Evolutionary conservation across 2,329 filamentous ascomycete genomes (phyloP), one percentile per base, ranked within the genome.

Genomic region (Xylariales sp.): DNA sequence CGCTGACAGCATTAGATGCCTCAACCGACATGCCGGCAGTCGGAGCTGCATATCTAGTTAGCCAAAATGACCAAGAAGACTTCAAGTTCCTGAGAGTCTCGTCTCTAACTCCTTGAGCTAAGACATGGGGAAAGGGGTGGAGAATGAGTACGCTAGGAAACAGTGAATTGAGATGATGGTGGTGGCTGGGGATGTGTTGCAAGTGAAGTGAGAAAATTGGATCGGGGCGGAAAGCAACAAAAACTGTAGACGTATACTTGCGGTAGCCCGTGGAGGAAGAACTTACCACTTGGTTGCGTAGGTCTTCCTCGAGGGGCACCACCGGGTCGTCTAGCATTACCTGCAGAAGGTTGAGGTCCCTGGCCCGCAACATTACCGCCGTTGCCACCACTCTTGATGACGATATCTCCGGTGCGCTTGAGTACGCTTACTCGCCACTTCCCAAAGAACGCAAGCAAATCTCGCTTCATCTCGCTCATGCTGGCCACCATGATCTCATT

Each of bases 381-480:
- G 21, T 51, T 44, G 49, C 57, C 43, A 48, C 56, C 40, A 44
- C 75, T 71, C 39, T 66, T 71, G 46, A 77, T 69, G 31, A 74
- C 72, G 14, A 89, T 73, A 25, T 93, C 84, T 14, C 80, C 78
- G 18, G 95, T 68, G 11, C 89, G 78, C 43, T 78, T 73, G 29
- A 87, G 67, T 8, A 95, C 77, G 10, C 71, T 70, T 5, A 79
- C 73, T 53, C 87, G 78, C 91, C 91, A 97, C 49, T 88, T 84
- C 44, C 85, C 80, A 57, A 91, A 95, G 57, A 84, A 81, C 5
- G 73, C 66, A 4, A 94, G 59, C 2, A 82, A 75, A 40, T 84
- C 81, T 47, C 76, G 80, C 65, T 82, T 89, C 52, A 89, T 63
- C 52, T 87, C 82, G 43, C 73, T 65, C 46, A 84, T 71, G 32